Evolutionary conservation across 768 basidiomycete genomes (phyloP).

Genomic region (Tubosaeta brunneosetosa): DNA sequence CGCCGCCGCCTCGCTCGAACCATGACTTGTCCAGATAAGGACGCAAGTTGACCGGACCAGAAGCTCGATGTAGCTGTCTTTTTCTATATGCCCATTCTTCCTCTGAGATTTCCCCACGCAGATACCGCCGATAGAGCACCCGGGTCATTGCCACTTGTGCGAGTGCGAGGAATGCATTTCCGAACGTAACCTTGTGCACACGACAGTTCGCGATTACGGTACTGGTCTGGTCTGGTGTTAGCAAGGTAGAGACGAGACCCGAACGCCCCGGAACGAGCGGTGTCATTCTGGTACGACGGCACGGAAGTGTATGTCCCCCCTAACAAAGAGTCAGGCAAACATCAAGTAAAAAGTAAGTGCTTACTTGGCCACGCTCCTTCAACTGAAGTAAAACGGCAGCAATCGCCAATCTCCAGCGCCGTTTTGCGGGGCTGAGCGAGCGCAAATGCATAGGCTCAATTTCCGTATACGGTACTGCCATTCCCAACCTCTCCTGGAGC

Average conservation of each 20-base stretch:
- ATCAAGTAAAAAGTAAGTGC: not conserved
- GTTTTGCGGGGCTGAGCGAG: not conserved
- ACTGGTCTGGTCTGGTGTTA: conserved; percentile 30
- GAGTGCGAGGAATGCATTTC: conserved; percentile 45
- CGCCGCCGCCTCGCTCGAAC: conserved; percentile 41
- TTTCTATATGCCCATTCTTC: conserved; percentile 52
- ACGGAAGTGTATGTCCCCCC: conserved; percentile 58
- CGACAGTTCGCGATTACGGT: conserved; percentile 38
- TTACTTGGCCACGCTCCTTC: not conserved
- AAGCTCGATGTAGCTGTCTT: conserved; percentile 44
- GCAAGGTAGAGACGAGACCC: conserved; percentile 14
- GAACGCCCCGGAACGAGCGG: conserved; percentile 35
- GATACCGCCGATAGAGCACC: conserved; percentile 42
- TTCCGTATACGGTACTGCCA: conserved; percentile 8
- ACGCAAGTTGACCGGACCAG: conserved; percentile 49
- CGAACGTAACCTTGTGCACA: conserved; percentile 43
- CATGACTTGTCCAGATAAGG: conserved; percentile 46
- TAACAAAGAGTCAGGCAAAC: conserved; percentile 15
- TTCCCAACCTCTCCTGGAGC: conserved; percentile 4
- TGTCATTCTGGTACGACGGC: conserved; percentile 35
- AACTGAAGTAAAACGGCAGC: not conserved
- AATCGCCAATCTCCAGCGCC: not conserved
- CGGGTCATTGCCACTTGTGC: conserved; percentile 52
- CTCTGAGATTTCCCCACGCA: conserved; percentile 43
- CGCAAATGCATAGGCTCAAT: conserved; percentile 2